phyloP scores from a whole-genome alignment of 2,329 filamentous ascomycete species.

The Botrytis fragariae region DNA sequence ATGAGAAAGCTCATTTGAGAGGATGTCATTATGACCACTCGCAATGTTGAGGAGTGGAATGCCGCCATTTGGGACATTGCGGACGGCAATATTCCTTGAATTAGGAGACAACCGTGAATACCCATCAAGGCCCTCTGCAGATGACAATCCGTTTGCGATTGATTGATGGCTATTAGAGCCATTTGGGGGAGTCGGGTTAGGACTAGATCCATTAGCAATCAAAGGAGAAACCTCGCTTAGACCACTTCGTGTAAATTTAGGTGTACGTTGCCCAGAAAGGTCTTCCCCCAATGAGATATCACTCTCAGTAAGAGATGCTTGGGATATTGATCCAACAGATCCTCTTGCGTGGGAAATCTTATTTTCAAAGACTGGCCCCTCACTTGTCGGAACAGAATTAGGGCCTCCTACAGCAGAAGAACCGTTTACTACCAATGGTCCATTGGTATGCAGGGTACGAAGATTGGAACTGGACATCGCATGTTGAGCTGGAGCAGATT shows the following conservation, averaged over 20 bases:
- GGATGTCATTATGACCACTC: slow-evolving; percentile 28
- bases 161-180: slow-evolving; percentile 20
- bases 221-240: slow-evolving; percentile 26
- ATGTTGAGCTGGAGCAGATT: slow-evolving; percentile 33
- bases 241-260: slow-evolving; percentile 28
- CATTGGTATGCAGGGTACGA: slow-evolving; percentile 32
- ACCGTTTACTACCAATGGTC: slow-evolving; percentile 37
- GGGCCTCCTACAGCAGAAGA: slow-evolving; percentile 14
- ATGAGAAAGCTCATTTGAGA: slow-evolving; percentile 40
- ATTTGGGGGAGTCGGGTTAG: slow-evolving; percentile 18
- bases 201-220: slow-evolving; percentile 33
- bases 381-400: slow-evolving; percentile 24
- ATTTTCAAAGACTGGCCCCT: slow-evolving; percentile 33
- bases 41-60: slow-evolving; percentile 38
- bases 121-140: slow-evolving; percentile 28
- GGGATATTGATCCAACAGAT: slow-evolving; percentile 35
- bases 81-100: slow-evolving; percentile 29
- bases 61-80: slow-evolving; percentile 34
- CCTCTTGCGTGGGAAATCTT: slow-evolving; percentile 25
- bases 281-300: slow-evolving; percentile 31
- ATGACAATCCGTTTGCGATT: slow-evolving; percentile 25
- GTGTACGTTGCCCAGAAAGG: slow-evolving; percentile 32
- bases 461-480: slow-evolving; percentile 33
- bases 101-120: slow-evolving; percentile 33
- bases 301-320: slow-evolving; percentile 30